phyloP scores from a whole-genome alignment of 2,329 filamentous ascomycete species.

The Fusarium floridanum region DNA sequence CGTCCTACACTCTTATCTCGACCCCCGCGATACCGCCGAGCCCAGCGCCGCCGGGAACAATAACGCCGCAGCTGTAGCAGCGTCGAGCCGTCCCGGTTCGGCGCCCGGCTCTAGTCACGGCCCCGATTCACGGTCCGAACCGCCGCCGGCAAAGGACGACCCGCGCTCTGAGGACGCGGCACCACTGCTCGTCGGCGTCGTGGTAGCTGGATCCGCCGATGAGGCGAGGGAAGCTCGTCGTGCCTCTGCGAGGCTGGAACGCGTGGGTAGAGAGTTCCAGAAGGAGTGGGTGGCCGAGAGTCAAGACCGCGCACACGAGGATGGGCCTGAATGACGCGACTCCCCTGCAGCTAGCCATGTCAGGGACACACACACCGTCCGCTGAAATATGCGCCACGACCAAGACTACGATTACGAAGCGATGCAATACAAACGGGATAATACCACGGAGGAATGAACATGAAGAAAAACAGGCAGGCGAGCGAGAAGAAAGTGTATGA shows the following conservation, averaged over 20 bases:
- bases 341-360: background rate
- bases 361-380: background rate
- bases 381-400: constrained; percentile 22
- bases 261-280: constrained; percentile 67
- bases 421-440: constrained; percentile 38
- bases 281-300: constrained; percentile 60
- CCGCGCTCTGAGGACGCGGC: constrained; percentile 52
- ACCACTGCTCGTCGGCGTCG: constrained; percentile 67
- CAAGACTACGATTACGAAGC: constrained; percentile 43
- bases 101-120: constrained; percentile 34
- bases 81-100: constrained; percentile 26
- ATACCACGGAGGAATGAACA: constrained; percentile 27
- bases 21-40: constrained; percentile 50
- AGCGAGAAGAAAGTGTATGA: background rate
- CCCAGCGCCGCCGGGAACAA: constrained; percentile 18
- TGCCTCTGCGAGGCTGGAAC: constrained; percentile 66
- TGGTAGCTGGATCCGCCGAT: constrained; percentile 64
- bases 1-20: constrained; percentile 61
- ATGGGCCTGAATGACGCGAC: constrained; percentile 43
- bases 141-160: constrained; percentile 32
- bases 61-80: constrained; percentile 8
- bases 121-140: constrained; percentile 28
- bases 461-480: constrained; percentile 4
- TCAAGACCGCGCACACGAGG: constrained; percentile 43
- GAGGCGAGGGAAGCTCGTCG: constrained; percentile 64